phyloP scores from a whole-genome alignment of 768 basidiomycete genomes.

The Tulasnella calospora region DNA sequence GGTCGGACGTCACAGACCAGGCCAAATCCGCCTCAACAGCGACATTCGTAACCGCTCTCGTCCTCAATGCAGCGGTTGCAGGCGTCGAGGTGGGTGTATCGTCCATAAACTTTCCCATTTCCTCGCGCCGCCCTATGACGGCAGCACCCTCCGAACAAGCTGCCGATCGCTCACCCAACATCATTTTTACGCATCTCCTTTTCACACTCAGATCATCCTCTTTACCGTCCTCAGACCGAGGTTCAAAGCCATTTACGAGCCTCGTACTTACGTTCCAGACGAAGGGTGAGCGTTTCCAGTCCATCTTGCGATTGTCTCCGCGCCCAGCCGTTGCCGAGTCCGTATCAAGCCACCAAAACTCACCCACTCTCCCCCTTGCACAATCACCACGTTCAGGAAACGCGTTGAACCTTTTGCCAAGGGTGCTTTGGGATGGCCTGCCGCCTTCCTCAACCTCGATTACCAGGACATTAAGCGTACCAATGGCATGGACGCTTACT shows the following conservation, averaged over 20 bases:
- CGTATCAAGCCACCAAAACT: constrained; percentile 28
- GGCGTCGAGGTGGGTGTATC: constrained; percentile 28
- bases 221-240: constrained; percentile 81
- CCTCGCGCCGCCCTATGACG: neutral
- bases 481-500: constrained; percentile 88
- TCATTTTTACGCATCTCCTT: neutral
- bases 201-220: constrained; percentile 53
- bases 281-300: constrained; percentile 39
- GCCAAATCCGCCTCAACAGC: constrained; percentile 61
- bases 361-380: constrained; percentile 24
- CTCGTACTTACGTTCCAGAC: constrained; percentile 62
- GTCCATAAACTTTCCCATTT: neutral
- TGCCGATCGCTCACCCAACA: neutral
- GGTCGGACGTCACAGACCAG: constrained; percentile 28
- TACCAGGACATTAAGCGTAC: constrained; percentile 55
- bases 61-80: constrained; percentile 60
- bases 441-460: constrained; percentile 57
- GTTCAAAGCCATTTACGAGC: constrained; percentile 87
- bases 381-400: constrained; percentile 41
- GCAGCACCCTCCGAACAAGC: neutral
- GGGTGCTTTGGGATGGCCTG: constrained; percentile 59
- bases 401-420: constrained; percentile 52
- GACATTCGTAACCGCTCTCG: constrained; percentile 79
- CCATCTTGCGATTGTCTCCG: constrained; percentile 25
- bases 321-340: constrained; percentile 31